Conservation (phyloP, 78 protist genomes). For the Dictyostelium purpureum region DNA sequence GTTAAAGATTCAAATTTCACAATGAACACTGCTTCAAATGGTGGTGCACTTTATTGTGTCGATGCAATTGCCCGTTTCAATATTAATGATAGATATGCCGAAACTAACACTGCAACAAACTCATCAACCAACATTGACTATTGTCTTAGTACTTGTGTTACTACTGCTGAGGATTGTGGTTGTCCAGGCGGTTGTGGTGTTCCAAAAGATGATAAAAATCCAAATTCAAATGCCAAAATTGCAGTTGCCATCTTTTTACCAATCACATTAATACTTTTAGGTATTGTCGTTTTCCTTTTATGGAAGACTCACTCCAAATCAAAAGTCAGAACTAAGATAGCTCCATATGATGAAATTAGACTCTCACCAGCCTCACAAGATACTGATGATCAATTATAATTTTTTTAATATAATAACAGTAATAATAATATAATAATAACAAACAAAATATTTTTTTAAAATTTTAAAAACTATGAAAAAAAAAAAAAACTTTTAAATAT, state of each 20-base stretch:
- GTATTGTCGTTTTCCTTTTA: constrained; percentile 46
- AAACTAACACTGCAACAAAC: not conserved
- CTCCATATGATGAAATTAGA: constrained; percentile 59
- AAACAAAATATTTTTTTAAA: too few relatives aligned
- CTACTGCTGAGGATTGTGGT: constrained; percentile 25
- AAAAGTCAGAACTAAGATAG: not conserved
- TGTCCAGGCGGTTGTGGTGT: constrained; percentile 65
- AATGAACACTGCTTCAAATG: constrained; percentile 1
- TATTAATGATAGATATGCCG: not conserved
- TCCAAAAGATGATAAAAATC: not conserved
- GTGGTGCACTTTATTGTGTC: constrained; percentile 65
- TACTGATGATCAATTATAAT: not conserved
- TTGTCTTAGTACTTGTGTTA: constrained; percentile 45
- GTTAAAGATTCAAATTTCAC: constrained; percentile 12
- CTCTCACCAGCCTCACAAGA: constrained; percentile 11
- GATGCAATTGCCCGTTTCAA: constrained; percentile 14
- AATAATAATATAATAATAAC: not conserved
- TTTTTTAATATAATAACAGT: not conserved
- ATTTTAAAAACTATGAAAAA: too few relatives aligned
- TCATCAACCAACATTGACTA: not conserved
- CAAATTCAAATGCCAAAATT: constrained; percentile 9
- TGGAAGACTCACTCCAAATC: constrained; percentile 66
- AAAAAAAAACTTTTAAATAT: not conserved
- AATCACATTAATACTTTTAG: constrained; percentile 37
- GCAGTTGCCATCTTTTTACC: constrained; percentile 63